Percentiles rank a stretch among this genome's conserved stretches.
These are phyloP conservation scores for Neonectria faginata DNA, from an alignment of 2,329 filamentous ascomycete genomes.

Conservation along the genomic window DNA sequence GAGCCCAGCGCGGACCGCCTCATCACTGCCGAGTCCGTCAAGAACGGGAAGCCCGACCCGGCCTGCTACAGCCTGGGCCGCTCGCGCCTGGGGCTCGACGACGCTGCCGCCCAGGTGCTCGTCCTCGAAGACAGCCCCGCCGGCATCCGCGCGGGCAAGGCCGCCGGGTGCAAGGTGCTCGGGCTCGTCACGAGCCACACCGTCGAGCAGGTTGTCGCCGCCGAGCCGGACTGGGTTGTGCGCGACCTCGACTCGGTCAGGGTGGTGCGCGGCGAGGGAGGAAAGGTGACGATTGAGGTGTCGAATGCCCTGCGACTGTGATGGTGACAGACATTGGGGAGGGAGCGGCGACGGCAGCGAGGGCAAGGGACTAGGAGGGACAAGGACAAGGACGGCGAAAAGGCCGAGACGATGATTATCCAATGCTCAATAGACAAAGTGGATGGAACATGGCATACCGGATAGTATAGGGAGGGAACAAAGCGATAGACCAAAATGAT, in stretches of 20 bases:
- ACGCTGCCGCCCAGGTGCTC: conserved; percentile 66
- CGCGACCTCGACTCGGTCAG: conserved; percentile 80
- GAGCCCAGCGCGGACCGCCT: conserved; percentile 68
- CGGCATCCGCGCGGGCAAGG: conserved; percentile 85
- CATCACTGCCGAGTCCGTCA: conserved; percentile 81
- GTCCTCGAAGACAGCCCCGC: conserved; percentile 92
- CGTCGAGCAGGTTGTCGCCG: conserved; percentile 75
- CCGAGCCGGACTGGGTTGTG: conserved; percentile 90
- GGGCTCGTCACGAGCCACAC: conserved; percentile 88
- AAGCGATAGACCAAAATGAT: not conserved
- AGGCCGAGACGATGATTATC: conserved; percentile 8
- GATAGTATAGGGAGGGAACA: not conserved
- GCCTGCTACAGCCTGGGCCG: conserved; percentile 78
- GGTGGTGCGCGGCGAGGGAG: conserved; percentile 68
- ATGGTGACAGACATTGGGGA: conserved; percentile 24
- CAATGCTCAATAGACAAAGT: conserved; percentile 21
- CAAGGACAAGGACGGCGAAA: not conserved
- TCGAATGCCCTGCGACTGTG: conserved; percentile 64
- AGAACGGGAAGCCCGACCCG: conserved; percentile 81
- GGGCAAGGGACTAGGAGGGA: not conserved
- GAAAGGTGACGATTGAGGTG: conserved; percentile 76
- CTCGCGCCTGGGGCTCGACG: conserved; percentile 67
- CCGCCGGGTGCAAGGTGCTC: conserved; percentile 85
- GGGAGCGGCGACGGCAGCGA: conserved; percentile 15
- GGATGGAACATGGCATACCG: conserved; percentile 14